Evolutionary conservation across 805 yeast genomes (phyloP).

Genomic region (Tetrapisispora arboricola): DNA sequence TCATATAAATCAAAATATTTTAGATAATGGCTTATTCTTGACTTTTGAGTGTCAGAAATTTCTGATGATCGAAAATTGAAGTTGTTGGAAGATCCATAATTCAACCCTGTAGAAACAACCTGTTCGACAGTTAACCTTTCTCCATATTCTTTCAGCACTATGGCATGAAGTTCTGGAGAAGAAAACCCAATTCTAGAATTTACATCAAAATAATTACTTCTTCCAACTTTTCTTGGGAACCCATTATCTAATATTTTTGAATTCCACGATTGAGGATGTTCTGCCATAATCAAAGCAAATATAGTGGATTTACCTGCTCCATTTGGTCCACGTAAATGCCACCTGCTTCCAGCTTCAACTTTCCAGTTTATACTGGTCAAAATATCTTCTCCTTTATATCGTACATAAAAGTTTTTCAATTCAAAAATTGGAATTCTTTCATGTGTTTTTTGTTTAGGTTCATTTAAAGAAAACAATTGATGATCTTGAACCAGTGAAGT

Average conservation of each 20-base stretch:
- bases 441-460: conserved; percentile 6
- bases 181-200: conserved; percentile 75
- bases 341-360: conserved; percentile 60
- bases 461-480: conserved; percentile 1
- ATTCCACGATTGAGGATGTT: conserved; percentile 96
- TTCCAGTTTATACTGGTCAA: conserved; percentile 55
- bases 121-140: conserved; percentile 40
- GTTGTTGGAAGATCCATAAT: conserved; percentile 45
- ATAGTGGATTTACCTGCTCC: conserved; percentile 93
- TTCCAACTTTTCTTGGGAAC: conserved; percentile 58
- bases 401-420: conserved; percentile 52
- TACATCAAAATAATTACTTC: conserved; percentile 63
- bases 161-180: conserved; percentile 86
- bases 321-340: conserved; percentile 85
- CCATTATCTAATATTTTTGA: conserved; percentile 56
- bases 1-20: conserved; percentile 36
- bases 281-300: conserved; percentile 76
- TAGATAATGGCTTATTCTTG: conserved; percentile 37
- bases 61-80: conserved; percentile 37
- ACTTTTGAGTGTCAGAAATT: conserved; percentile 30
- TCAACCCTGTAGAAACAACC: conserved; percentile 62
- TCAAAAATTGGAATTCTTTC: conserved; percentile 32
- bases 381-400: conserved; percentile 53
- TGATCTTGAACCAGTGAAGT: conserved; percentile 19
- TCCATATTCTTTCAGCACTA: conserved; percentile 46